A percentile compares a stretch with the other conserved stretches of the same genome.
Evolutionary conservation across 495 filamentous ascomycete genomes (phyloP).

Genomic region (Choiromyces venosus): DNA sequence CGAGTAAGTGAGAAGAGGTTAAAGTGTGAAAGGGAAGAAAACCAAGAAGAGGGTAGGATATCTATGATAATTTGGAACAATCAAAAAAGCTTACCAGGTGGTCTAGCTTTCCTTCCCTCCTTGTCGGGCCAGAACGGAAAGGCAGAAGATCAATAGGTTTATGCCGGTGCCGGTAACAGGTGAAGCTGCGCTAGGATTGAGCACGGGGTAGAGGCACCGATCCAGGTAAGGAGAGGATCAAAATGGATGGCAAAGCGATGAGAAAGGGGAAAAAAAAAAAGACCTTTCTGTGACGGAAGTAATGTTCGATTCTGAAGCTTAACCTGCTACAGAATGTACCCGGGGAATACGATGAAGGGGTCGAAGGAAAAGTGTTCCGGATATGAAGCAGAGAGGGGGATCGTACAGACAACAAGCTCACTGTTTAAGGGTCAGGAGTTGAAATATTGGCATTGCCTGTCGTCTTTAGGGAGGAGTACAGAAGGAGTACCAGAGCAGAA

Average conservation of each 20-base stretch:
- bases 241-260: neutral
- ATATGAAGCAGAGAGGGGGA: slow-evolving; percentile 22
- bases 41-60: neutral
- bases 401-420: slow-evolving; percentile 24
- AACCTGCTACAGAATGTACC: neutral
- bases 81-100: neutral
- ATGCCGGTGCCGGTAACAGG: neutral
- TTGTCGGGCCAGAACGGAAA: neutral
- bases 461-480: slow-evolving; percentile 23
- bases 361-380: slow-evolving; percentile 6
- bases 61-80: neutral
- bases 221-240: neutral
- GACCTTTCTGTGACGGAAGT: neutral
- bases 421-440: slow-evolving; percentile 12
- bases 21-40: slow-evolving; percentile 1
- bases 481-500: slow-evolving; percentile 6
- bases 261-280: neutral
- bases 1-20: slow-evolving; percentile 10
- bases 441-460: slow-evolving; percentile 13
- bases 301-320: neutral
- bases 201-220: neutral
- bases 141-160: neutral
- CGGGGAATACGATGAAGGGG: neutral
- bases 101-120: neutral
- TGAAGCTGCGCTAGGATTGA: neutral